Evolutionary conservation across 2,329 filamentous ascomycete species (phyloP).

Genomic region (Huntiella decipiens): DNA sequence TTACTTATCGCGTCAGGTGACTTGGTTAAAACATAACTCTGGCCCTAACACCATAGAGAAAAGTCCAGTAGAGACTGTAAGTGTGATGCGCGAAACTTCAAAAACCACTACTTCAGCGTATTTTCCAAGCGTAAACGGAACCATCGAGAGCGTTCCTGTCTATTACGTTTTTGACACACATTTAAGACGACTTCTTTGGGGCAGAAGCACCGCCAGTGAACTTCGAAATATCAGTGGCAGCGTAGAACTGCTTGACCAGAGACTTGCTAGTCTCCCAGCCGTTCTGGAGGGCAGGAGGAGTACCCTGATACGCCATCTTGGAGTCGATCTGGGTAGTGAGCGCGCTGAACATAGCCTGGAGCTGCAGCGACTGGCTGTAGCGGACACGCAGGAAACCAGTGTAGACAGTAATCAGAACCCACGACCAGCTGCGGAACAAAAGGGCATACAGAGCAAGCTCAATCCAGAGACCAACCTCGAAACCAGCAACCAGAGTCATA

Average conservation of each 20-base stretch:
- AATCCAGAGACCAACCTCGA: slow-evolving; percentile 77
- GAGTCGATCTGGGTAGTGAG: slow-evolving; percentile 61
- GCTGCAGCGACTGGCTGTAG: slow-evolving; percentile 76
- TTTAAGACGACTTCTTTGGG: slow-evolving; percentile 36
- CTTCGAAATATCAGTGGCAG: slow-evolving; percentile 33
- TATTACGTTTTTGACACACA: background rate
- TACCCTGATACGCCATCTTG: slow-evolving; percentile 68
- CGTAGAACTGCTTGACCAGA: slow-evolving; percentile 51
- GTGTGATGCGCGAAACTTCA: too few species aligned
- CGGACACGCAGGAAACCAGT: slow-evolving; percentile 82
- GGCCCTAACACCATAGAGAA: too few species aligned
- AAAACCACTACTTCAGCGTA: too few species aligned
- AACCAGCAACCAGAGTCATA: slow-evolving; percentile 77
- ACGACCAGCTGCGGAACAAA: slow-evolving; percentile 76
- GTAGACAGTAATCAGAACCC: slow-evolving; percentile 74
- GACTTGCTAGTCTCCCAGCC: slow-evolving; percentile 68
- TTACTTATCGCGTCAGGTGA: too few species aligned
- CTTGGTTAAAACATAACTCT: too few species aligned
- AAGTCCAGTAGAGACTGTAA: too few species aligned
- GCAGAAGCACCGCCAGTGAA: slow-evolving; percentile 5
- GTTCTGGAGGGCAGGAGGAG: slow-evolving; percentile 59
- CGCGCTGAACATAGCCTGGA: slow-evolving; percentile 63
- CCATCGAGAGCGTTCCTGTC: background rate
- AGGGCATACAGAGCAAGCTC: slow-evolving; percentile 65
- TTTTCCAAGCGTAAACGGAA: too few species aligned